Base-by-base conservation (phyloP, 1,284 basidiomycete species). In the Fistulinella cinereoalba region DNA sequence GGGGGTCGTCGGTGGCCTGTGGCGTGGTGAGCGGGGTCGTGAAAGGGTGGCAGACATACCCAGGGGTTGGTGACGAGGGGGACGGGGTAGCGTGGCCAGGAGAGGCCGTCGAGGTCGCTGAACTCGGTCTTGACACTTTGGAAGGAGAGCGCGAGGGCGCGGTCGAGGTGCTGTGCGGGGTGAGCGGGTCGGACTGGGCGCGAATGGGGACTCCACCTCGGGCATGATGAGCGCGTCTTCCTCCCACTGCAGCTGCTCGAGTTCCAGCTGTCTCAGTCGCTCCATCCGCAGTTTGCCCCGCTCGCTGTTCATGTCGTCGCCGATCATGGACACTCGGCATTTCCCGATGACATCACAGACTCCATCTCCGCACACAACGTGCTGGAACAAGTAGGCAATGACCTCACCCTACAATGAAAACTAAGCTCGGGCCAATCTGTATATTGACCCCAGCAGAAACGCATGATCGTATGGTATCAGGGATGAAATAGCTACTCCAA, bases 221-320 rank as follows among this genome's bases (percentile, higher is more conserved):
- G 75, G 76, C 67, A 77, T 70, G 51, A 69, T 68, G 27, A 79
- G 60, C 0, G 74, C 77, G 12, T 76, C 74, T 16, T 68, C 67
- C 15, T 78, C 76, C 77, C 46, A 66, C 49, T 73, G 68, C 49
- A 78, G 72, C 33, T 65, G 66, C 49, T 79, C 76, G 9, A 71
- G 68, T 44, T 79, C 74, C 13, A 72, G 57, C 12, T 57, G 61
- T 52, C 43, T 55, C 19, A 67, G 57, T 12, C 41, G 44, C 24
- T 65, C 63, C 64, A 67, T 68, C 11, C 63, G 65, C 6, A 62
- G 28, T 29, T 44, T 63, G 16, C 53, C 50, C 29, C 65, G 41
- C 41, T 64, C 62, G 25, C 25, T 7, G 7, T 27, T 7, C 25
- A 27, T n/a, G 45, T 51, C 29, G 47, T 50, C 46, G 52, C 21